Conservation (phyloP, 148 eudicot species). For the Nepenthes mirabilis region DNA sequence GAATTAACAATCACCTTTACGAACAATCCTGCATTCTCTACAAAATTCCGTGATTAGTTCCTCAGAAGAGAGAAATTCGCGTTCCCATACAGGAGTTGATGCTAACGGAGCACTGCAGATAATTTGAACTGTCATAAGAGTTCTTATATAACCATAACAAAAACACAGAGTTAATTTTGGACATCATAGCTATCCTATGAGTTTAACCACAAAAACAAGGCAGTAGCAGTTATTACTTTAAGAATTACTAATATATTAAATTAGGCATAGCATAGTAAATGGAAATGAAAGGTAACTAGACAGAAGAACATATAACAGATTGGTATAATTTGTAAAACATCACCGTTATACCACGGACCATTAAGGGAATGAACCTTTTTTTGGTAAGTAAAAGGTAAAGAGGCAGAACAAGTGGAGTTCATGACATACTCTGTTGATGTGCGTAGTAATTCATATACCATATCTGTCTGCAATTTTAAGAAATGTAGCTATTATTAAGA, state of each 20-base stretch:
- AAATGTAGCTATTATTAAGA: slow-evolving; percentile 11
- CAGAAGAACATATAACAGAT: not conserved
- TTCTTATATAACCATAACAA: not conserved
- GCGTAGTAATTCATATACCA: slow-evolving; percentile 96
- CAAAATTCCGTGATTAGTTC: slow-evolving; percentile 96
- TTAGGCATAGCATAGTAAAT: too few species aligned
- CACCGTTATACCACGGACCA: not conserved
- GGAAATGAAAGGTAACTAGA: too few species aligned
- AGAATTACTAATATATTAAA: too few species aligned
- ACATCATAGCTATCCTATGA: not conserved
- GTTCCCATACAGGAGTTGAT: slow-evolving; percentile 95
- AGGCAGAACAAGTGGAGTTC: not conserved
- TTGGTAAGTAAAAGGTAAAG: slow-evolving; percentile 1
- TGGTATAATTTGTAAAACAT: not conserved
- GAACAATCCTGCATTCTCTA: slow-evolving; percentile 95
- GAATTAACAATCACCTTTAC: slow-evolving; percentile 59
- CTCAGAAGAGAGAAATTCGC: slow-evolving; percentile 80
- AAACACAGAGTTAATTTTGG: not conserved
- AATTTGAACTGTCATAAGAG: slow-evolving; percentile 15
- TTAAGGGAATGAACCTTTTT: not conserved
- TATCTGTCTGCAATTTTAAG: slow-evolving; percentile 69
- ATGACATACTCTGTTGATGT: slow-evolving; percentile 92
- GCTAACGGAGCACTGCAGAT: slow-evolving; percentile 78
- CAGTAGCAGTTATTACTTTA: too few species aligned
- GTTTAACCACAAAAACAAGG: too few species aligned